These are phyloP conservation scores for Boletus eberwhitei DNA, from an alignment of 768 basidiomycete species.

Conservation along the genomic window DNA sequence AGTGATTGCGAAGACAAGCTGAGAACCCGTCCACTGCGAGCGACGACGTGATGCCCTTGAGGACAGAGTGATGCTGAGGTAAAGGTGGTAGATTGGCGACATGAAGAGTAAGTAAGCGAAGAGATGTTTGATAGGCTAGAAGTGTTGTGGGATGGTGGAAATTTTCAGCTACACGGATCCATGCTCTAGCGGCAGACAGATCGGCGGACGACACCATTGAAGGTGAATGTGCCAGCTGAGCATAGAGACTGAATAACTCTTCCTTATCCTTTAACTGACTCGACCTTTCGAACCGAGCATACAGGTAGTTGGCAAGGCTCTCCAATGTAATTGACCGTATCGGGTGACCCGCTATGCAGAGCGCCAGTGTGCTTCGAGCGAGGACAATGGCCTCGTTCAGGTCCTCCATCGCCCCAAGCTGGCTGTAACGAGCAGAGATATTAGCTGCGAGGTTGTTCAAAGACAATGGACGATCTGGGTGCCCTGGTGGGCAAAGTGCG, in stretches of 20 bases:
- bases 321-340: not conserved
- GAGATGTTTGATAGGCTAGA: not conserved
- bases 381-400: not conserved
- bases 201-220: not conserved
- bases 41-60: not conserved
- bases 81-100: not conserved
- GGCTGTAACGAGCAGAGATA: not conserved
- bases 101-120: not conserved
- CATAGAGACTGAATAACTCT: not conserved
- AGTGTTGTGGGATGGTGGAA: not conserved
- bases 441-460: not conserved
- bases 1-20: not conserved
- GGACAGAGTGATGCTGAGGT: not conserved
- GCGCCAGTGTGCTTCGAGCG: not conserved
- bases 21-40: not conserved
- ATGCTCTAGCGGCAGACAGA: not conserved
- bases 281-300: not conserved
- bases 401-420: not conserved
- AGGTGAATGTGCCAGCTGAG: not conserved
- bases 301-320: not conserved
- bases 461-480: not conserved
- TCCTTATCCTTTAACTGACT: not conserved
- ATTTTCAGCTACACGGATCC: not conserved
- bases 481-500: too few relatives aligned
- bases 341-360: not conserved